Conservation (phyloP, 108 stramenopile genomes). For the Chaetoceros muelleri region DNA sequence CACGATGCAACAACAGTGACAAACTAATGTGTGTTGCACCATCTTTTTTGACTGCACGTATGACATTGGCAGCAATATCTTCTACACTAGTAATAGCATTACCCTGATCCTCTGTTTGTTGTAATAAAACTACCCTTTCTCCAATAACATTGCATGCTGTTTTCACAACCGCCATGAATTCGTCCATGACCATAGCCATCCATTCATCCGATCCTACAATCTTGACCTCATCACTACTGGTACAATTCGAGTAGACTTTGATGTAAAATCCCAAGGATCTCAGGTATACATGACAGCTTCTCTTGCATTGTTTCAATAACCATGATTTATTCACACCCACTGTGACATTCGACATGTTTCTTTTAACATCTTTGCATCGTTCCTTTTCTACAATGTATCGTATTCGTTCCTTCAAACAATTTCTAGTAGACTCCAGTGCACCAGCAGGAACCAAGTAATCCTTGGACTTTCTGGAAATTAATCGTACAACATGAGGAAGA, state of each 20-base stretch:
- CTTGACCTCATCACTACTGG: neutral
- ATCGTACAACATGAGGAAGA: conserved; percentile 28
- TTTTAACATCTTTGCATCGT: conserved; percentile 9
- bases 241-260: neutral
- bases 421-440: too few relatives aligned
- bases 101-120: neutral
- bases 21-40: conserved; percentile 25
- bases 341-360: conserved; percentile 2
- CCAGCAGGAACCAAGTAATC: too few relatives aligned
- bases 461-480: too few relatives aligned
- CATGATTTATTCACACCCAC: conserved; percentile 14
- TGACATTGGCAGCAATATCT: neutral
- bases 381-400: conserved; percentile 21
- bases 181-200: conserved; percentile 4
- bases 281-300: conserved; percentile 19
- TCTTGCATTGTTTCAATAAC: conserved; percentile 20
- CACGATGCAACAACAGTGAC: conserved; percentile 22
- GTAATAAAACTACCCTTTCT: neutral
- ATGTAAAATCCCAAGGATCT: conserved; percentile 13
- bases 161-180: conserved; percentile 8
- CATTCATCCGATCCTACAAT: conserved; percentile 2
- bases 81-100: neutral
- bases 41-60: conserved; percentile 10
- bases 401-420: conserved; percentile 9
- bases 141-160: neutral